Evolutionary conservation across 371 early-diverging fungal species (phyloP), one percentile per base, ranked within the genome.

Genomic region (Lichtheimia corymbifera): DNA sequence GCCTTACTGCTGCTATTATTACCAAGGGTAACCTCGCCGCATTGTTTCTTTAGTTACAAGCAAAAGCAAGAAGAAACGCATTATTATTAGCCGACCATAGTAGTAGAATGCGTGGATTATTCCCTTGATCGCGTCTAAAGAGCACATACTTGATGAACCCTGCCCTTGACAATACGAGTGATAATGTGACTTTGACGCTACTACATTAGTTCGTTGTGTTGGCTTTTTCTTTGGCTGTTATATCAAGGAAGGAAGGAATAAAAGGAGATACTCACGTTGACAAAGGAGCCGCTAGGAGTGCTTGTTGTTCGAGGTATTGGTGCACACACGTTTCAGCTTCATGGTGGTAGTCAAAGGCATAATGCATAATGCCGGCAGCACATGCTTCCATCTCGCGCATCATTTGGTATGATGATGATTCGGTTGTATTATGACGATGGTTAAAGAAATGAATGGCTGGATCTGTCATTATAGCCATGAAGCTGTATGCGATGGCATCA

Each of bases 261-360:
- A 28, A 41, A 54, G 17, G 54, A 41, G 7, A 47, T 47, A 47
- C 47, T n/a, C 47, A 47, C 47, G n/a, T n/a, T 47, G n/a, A 22
- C 7, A 47, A 22, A 11, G 57, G 42, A 13, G 57, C 25, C 4
- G 27, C 40, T 7, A 56, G 6, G 6, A 42, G 17, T 28, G 42
- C 17, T 40, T 42, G 57, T 25, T 56, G 28, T 22, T 56, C 57
- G 5, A 56, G 20, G 7, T 56, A 42, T 17, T 56, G 57, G 22
- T 28, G 57, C n/a, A 56, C 57, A 56, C 44, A 42, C 17, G 13
- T 43, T 15, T 43, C 57, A 15, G 27, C 27, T 20, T 56, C 57
- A 44, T 40, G 42, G 24, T 25, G 11, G 9, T 35, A 35, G 35
- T 35, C 35, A 35, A 35, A 35, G 35, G 35, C 35, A 35, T 35